Evolutionary conservation across 148 eudicot species (phyloP).

Genomic region (Rhododendron kiyosumense): DNA sequence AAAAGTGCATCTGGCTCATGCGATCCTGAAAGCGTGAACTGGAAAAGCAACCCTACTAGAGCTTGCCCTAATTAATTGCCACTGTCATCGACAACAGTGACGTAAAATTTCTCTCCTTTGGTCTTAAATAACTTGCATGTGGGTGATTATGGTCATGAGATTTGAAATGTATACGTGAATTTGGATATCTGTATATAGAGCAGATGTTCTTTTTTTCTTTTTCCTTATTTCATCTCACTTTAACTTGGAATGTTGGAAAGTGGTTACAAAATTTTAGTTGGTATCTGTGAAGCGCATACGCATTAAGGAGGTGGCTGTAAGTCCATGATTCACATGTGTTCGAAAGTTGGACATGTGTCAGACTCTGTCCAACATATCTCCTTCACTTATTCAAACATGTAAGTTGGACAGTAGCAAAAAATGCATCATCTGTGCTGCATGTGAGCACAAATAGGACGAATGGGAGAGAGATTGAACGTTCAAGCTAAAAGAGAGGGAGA

Average conservation of each 20-base stretch:
- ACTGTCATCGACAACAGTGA: constrained; percentile 73
- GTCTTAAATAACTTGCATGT: not conserved
- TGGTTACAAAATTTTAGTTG: not conserved
- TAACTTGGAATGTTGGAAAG: not conserved
- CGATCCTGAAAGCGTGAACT: constrained; percentile 44
- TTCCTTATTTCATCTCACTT: not conserved
- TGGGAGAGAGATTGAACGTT: not conserved
- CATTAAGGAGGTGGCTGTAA: not conserved
- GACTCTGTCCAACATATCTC: not conserved
- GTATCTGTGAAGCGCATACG: not conserved
- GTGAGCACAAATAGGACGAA: not conserved
- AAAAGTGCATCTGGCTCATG: constrained; percentile 61
- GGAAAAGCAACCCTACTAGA: constrained; percentile 88
- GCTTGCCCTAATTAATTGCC: constrained; percentile 88
- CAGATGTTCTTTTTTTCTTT: not conserved
- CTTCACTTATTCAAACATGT: not conserved
- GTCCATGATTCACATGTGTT: not conserved
- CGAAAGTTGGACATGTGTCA: not conserved
- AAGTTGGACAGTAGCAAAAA: not conserved
- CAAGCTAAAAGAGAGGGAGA: not conserved
- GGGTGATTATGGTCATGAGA: not conserved
- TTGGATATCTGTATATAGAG: not conserved
- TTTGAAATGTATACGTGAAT: not conserved
- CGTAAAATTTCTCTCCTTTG: constrained; percentile 38
- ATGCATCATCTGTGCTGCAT: not conserved